Percentiles rank a stretch among this genome's conserved stretches.
These are phyloP conservation scores for Mercurialis annua DNA, from an alignment of 345 rosid genomes.

Conservation along the genomic window DNA sequence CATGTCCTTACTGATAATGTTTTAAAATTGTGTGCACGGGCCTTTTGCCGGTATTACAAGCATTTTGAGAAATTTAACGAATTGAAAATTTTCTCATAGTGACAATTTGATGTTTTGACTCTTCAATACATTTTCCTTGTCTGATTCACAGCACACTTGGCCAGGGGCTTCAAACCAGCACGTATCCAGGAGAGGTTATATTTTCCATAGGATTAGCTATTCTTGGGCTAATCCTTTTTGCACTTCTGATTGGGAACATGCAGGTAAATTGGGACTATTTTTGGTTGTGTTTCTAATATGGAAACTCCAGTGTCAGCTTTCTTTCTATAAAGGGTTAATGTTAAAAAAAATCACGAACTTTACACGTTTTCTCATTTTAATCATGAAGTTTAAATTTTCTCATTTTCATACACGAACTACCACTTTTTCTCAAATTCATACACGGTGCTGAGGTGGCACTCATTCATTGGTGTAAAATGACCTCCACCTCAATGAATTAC, in stretches of 20 bases:
- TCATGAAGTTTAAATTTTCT: no score
- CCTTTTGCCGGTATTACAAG: background rate
- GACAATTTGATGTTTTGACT: background rate
- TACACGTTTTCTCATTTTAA: no score
- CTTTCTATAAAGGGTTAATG: no score
- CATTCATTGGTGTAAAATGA: no score
- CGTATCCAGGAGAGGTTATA: conserved; percentile 75
- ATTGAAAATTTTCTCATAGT: background rate
- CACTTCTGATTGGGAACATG: conserved; percentile 97
- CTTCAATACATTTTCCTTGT: conserved; percentile 17
- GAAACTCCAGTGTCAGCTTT: background rate
- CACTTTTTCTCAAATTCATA: no score
- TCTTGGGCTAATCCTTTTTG: conserved; percentile 88
- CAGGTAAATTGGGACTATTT: conserved; percentile 48
- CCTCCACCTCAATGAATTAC: no score
- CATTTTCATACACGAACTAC: no score
- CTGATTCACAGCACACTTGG: conserved; percentile 76
- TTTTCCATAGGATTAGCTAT: conserved; percentile 85
- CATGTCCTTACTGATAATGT: no score
- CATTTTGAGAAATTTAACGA: background rate
- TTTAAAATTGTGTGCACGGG: background rate
- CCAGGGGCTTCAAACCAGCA: conserved; percentile 93
- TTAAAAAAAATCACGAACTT: no score
- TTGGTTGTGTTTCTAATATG: background rate
- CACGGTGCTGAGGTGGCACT: no score